Evolutionary conservation across 2,329 filamentous ascomycete species (phyloP).

Genomic region (Cladophialophora chaetospira): DNA sequence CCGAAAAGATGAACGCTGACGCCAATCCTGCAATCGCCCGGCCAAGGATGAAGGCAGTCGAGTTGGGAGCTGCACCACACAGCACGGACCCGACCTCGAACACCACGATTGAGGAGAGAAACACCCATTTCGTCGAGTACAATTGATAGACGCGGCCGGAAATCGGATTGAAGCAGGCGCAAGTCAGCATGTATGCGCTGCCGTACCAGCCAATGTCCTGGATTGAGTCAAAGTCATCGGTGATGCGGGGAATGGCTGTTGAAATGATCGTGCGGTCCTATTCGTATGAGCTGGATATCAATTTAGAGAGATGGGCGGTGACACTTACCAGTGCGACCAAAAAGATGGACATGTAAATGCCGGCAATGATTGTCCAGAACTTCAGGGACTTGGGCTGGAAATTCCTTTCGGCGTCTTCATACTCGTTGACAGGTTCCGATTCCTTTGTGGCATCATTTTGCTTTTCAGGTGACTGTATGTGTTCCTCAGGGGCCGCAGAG

Average conservation of each 20-base stretch:
- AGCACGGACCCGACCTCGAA: slow-evolving; percentile 47
- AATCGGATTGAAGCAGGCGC: slow-evolving; percentile 44
- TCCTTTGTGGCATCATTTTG: not conserved
- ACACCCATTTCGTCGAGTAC: slow-evolving; percentile 48
- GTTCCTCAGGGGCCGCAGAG: not conserved
- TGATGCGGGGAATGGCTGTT: slow-evolving; percentile 52
- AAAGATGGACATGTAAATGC: not conserved
- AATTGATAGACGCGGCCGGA: slow-evolving; percentile 49
- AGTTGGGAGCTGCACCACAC: slow-evolving; percentile 43
- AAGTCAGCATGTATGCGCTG: slow-evolving; percentile 48
- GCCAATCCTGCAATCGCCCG: slow-evolving; percentile 46
- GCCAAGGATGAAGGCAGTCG: slow-evolving; percentile 43
- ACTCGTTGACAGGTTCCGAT: slow-evolving; percentile 3
- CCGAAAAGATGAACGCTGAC: slow-evolving; percentile 42
- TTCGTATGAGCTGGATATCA: not conserved
- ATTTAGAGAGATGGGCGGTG: not conserved
- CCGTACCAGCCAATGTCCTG: slow-evolving; percentile 54
- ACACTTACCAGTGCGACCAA: not conserved
- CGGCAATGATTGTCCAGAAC: slow-evolving; percentile 19
- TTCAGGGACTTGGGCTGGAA: slow-evolving; percentile 18
- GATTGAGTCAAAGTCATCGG: slow-evolving; percentile 50
- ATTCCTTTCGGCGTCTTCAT: slow-evolving; percentile 24
- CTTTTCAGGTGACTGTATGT: not conserved
- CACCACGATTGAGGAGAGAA: slow-evolving; percentile 42
- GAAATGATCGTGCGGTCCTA: slow-evolving; percentile 41